These are phyloP conservation scores for Mycena floridula DNA, from an alignment of 768 basidiomycete genomes.

Conservation along the genomic window DNA sequence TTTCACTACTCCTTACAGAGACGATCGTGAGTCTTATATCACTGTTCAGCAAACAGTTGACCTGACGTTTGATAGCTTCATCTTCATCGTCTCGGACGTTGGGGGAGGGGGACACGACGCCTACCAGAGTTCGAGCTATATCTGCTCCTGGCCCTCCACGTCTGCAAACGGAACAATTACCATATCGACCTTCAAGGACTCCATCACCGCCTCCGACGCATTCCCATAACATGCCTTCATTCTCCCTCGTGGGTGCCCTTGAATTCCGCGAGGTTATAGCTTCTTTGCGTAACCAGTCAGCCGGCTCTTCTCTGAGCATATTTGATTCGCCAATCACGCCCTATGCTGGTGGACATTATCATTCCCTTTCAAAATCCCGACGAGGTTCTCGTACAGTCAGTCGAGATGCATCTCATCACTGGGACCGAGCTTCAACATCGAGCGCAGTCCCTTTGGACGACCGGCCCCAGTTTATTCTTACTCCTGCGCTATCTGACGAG, in stretches of 20 bases:
- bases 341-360: constrained; percentile 73
- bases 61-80: constrained; percentile 9
- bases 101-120: constrained; percentile 25
- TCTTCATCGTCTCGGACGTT: constrained; percentile 16
- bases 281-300: constrained; percentile 67
- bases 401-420: constrained; percentile 36
- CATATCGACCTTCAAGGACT: constrained; percentile 38
- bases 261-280: constrained; percentile 93
- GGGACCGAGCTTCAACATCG: constrained; percentile 50
- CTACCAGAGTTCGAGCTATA: constrained; percentile 27
- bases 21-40: constrained; percentile 44
- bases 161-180: constrained; percentile 27
- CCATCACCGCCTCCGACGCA: constrained; percentile 38
- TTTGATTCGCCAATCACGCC: constrained; percentile 68
- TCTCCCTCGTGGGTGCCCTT: constrained; percentile 90
- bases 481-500: constrained; percentile 18
- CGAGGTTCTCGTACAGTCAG: constrained; percentile 26
- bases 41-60: not conserved
- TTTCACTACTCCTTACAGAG: constrained; percentile 47
- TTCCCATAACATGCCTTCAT: constrained; percentile 62
- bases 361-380: constrained; percentile 27
- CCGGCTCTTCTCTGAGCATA: constrained; percentile 46
- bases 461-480: constrained; percentile 18
- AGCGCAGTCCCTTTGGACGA: constrained; percentile 40
- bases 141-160: constrained; percentile 15